Conservation (phyloP, 2,329 filamentous ascomycete species). For the Nakataea oryzae region DNA sequence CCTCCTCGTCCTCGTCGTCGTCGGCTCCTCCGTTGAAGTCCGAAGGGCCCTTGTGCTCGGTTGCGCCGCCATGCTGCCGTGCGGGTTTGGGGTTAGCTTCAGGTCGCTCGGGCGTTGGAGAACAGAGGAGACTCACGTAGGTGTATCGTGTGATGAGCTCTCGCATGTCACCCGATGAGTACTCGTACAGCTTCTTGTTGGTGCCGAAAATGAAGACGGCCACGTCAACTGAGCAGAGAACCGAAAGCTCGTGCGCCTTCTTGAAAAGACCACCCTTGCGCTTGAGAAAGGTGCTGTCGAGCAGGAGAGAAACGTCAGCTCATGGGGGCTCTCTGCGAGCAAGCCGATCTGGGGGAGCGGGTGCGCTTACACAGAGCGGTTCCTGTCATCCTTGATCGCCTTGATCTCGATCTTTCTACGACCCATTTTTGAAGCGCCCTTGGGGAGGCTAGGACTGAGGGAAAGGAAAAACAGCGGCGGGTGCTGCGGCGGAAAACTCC, state of each 20-base stretch:
- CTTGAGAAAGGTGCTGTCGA: slow-evolving; percentile 82
- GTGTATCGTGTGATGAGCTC: slow-evolving; percentile 81
- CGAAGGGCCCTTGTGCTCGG: slow-evolving; percentile 89
- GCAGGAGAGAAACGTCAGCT: slow-evolving; percentile 10
- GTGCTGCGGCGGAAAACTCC: background rate
- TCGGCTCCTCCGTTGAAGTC: slow-evolving; percentile 86
- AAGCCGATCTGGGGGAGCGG: too few species aligned
- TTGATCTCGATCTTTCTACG: slow-evolving; percentile 99
- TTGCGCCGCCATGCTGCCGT: slow-evolving; percentile 73
- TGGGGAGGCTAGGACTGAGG: background rate
- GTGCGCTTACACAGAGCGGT: slow-evolving; percentile 79
- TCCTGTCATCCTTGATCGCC: slow-evolving; percentile 96
- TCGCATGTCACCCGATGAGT: slow-evolving; percentile 87
- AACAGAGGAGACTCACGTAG: slow-evolving; percentile 57
- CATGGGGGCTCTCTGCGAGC: too few species aligned
- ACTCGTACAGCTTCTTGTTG: slow-evolving; percentile 99
- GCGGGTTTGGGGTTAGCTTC: background rate
- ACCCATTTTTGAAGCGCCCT: slow-evolving; percentile 56
- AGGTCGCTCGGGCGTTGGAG: background rate
- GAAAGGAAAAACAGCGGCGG: background rate
- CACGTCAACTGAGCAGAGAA: slow-evolving; percentile 96
- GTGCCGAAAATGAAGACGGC: slow-evolving; percentile 97
- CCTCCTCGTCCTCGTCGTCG: slow-evolving; percentile 74
- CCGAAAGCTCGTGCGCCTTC: slow-evolving; percentile 96
- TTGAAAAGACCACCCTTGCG: slow-evolving; percentile 98